These are phyloP conservation scores for Puccinia coronata DNA, from an alignment of 1,284 basidiomycete species.

Conservation along the genomic window DNA sequence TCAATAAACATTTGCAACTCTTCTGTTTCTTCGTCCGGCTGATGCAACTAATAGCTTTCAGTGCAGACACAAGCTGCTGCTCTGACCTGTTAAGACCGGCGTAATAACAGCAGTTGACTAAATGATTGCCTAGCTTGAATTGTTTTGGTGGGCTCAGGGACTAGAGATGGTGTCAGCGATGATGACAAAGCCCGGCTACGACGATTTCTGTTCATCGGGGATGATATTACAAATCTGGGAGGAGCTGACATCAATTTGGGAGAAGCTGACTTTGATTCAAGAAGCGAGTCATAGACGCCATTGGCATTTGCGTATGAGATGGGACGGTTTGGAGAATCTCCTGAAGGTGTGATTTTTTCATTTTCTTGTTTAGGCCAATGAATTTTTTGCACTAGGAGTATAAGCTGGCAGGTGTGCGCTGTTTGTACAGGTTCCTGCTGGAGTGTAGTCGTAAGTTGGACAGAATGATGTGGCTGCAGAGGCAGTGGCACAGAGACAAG, in stretches of 20 bases:
- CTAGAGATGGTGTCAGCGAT: conserved; percentile 16
- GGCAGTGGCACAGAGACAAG: too few relatives aligned
- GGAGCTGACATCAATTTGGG: background rate
- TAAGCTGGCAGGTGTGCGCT: too few relatives aligned
- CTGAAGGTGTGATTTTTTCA: too few relatives aligned
- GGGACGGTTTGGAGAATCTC: too few relatives aligned
- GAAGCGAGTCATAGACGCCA: too few relatives aligned
- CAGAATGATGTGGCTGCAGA: too few relatives aligned
- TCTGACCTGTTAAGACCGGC: background rate
- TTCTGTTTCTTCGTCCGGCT: conserved; percentile 16
- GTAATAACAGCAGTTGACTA: conserved; percentile 13
- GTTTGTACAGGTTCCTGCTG: too few relatives aligned
- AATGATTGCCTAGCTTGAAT: conserved; percentile 31
- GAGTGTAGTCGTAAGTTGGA: too few relatives aligned
- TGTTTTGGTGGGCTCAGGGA: conserved; percentile 3
- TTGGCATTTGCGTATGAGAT: too few relatives aligned
- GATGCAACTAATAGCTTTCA: background rate
- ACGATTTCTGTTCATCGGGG: background rate
- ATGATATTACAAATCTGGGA: background rate
- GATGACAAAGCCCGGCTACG: background rate
- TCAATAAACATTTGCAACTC: conserved; percentile 4
- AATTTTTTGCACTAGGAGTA: too few relatives aligned
- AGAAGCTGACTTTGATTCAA: too few relatives aligned
- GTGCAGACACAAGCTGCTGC: background rate
- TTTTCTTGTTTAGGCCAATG: too few relatives aligned